phyloP scores from a whole-genome alignment of 2,329 filamentous ascomycete species.

The Verticillium nubilum region DNA sequence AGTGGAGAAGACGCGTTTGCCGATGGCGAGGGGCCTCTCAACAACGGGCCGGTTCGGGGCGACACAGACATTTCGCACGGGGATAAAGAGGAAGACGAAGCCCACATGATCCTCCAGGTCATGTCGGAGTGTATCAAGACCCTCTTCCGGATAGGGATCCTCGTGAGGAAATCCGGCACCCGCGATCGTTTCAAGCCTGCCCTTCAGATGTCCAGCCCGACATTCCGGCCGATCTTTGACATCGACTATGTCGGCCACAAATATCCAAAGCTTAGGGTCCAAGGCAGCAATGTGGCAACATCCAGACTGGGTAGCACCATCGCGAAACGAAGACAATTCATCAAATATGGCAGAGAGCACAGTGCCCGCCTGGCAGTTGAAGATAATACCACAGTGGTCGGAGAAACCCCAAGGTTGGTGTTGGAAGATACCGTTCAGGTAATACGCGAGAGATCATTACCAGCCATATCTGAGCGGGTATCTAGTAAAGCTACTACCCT shows the following conservation, averaged over 20 bases:
- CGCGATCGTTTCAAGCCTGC: constrained; percentile 10
- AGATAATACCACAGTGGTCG: neutral
- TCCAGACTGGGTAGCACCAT: constrained; percentile 21
- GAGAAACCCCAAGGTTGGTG: neutral
- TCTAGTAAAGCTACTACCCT: constrained; percentile 11
- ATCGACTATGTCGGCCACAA: constrained; percentile 14
- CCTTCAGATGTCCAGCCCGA: neutral
- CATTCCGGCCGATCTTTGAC: constrained; percentile 7
- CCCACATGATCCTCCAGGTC: constrained; percentile 5
- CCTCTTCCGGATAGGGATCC: constrained; percentile 8
- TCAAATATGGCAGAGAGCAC: constrained; percentile 22
- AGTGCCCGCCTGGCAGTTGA: neutral
- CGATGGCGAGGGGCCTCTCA: neutral
- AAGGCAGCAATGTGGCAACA: constrained; percentile 11
- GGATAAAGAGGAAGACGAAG: constrained; percentile 3
- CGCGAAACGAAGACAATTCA: constrained; percentile 20
- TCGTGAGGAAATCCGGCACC: constrained; percentile 8
- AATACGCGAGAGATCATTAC: neutral
- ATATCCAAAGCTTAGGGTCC: constrained; percentile 7
- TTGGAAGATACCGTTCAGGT: neutral
- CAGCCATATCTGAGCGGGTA: neutral
- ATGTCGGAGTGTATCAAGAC: constrained; percentile 4
- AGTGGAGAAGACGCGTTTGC: neutral
- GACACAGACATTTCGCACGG: neutral
- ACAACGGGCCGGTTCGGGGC: neutral